A percentile compares a stretch with the other conserved stretches of the same genome.
These are phyloP conservation scores for Purpureocillium lavendulum DNA, from an alignment of 2,329 filamentous ascomycete genomes.

Conservation along the genomic window DNA sequence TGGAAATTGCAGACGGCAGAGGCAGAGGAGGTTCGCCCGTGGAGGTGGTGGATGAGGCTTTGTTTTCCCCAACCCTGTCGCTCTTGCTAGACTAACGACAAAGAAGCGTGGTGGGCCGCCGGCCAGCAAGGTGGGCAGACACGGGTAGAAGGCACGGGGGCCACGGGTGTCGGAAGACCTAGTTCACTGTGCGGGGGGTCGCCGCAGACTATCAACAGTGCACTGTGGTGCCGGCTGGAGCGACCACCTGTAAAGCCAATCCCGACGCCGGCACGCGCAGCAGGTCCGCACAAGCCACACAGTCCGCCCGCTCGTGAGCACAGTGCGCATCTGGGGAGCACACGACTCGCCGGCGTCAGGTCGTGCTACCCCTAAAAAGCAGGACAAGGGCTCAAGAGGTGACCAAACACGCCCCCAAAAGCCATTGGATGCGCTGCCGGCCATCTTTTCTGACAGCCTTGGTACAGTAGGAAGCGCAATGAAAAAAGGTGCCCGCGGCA, in stretches of 20 bases:
- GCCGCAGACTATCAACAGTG: not conserved
- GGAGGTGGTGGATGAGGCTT: constrained; percentile 30
- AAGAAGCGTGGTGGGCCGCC: constrained; percentile 16
- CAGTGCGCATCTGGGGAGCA: not conserved
- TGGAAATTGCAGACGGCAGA: constrained; percentile 12
- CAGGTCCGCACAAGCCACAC: too few species aligned
- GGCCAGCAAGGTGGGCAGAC: constrained; percentile 4
- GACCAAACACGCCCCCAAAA: too few species aligned
- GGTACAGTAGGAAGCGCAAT: too few species aligned
- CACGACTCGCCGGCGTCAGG: not conserved
- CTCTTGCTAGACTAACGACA: constrained; percentile 19
- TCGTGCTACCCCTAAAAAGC: not conserved
- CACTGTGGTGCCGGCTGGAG: not conserved
- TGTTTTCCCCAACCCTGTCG: constrained; percentile 30
- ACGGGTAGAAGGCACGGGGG: constrained; percentile 4
- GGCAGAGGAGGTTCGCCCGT: constrained; percentile 16
- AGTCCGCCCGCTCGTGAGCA: not conserved
- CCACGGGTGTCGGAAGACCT: not conserved
- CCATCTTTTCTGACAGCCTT: too few species aligned
- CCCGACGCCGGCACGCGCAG: too few species aligned
- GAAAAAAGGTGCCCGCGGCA: too few species aligned
- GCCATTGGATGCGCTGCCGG: too few species aligned
- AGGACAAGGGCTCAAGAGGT: too few species aligned
- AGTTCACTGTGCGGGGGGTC: constrained; percentile 1
- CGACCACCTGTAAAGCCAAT: too few species aligned